Conservation (phyloP, 2,329 filamentous ascomycete species). For the Pseudohalonectria lignicola region DNA sequence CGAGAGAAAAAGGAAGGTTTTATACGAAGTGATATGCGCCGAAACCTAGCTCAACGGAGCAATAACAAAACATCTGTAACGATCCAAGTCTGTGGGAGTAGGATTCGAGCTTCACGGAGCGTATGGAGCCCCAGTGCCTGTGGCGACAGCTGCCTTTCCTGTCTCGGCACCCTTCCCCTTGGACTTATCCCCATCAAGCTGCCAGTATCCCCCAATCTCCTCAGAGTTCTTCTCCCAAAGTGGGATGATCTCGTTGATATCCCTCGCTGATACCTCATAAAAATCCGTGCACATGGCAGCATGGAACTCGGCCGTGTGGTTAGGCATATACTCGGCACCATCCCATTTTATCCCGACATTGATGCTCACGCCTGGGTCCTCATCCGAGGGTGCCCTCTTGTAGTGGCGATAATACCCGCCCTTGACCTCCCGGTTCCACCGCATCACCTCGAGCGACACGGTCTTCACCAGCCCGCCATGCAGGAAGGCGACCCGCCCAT, state of each 20-base stretch:
- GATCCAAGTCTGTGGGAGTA: too few relatives aligned
- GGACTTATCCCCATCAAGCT: conserved; percentile 2
- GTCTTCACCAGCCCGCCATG: conserved; percentile 20
- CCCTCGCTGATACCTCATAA: conserved; percentile 7
- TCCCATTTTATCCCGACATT: conserved; percentile 9
- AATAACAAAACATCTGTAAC: too few relatives aligned
- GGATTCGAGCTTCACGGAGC: too few relatives aligned
- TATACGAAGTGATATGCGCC: too few relatives aligned
- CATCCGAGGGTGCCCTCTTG: conserved; percentile 10
- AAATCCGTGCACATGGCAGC: conserved; percentile 9
- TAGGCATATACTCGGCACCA: conserved; percentile 5
- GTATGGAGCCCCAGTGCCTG: too few relatives aligned
- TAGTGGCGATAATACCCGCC: conserved; percentile 18
- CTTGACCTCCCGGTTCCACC: conserved; percentile 12
- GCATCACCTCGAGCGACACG: conserved; percentile 11
- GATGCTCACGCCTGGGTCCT: conserved; percentile 4
- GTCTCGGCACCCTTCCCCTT: conserved; percentile 10
- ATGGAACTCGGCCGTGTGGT: conserved; percentile 3
- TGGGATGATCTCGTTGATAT: conserved; percentile 8
- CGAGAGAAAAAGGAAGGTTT: too few relatives aligned
- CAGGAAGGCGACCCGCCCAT: conserved; percentile 16
- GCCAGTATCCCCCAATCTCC: conserved; percentile 7
- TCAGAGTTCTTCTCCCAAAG: conserved; percentile 4
- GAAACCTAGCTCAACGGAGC: too few relatives aligned
- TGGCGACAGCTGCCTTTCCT: too few relatives aligned